Evolutionary conservation across 129 eudicot genomes (phyloP).

Genomic region (sunflower (Helianthus annuus)): DNA sequence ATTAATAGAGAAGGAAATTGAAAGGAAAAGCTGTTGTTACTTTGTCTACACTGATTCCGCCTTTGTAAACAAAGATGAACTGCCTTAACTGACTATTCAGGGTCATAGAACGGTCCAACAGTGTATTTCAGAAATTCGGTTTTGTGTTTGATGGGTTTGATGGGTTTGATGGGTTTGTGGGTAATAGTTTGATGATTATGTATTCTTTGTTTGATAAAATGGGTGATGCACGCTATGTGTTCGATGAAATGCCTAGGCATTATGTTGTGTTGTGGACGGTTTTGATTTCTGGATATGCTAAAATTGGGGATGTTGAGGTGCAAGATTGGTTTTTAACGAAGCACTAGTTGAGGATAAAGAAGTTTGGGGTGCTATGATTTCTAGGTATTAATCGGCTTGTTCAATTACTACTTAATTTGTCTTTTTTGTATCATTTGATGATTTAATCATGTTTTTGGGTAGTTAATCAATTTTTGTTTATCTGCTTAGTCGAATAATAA

Average conservation of each 20-base stretch:
- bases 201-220: slow-evolving; percentile 39
- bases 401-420: too few species aligned
- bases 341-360: slow-evolving; percentile 52
- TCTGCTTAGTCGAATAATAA: too few species aligned
- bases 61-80: too few species aligned
- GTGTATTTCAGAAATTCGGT: slow-evolving; percentile 36
- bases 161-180: too few species aligned
- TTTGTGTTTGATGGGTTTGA: slow-evolving; percentile 52
- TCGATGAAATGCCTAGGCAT: slow-evolving; percentile 49
- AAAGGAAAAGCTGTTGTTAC: too few species aligned
- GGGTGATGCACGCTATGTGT: slow-evolving; percentile 47
- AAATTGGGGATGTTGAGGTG: slow-evolving; percentile 44
- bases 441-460: too few species aligned
- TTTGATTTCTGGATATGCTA: slow-evolving; percentile 59
- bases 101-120: too few species aligned
- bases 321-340: slow-evolving; percentile 52
- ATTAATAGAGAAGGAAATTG: too few species aligned
- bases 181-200: slow-evolving; percentile 48
- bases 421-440: too few species aligned
- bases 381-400: slow-evolving; percentile 36
- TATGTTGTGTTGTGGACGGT: slow-evolving; percentile 64
- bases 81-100: too few species aligned
- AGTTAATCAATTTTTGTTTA: too few species aligned
- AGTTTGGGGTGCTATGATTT: slow-evolving; percentile 52
- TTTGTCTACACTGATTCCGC: too few species aligned